A percentile compares a stretch with the other conserved stretches of the same genome.
Conservation (phyloP, 1,284 basidiomycete species). For the Sporisorium reilianum region DNA sequence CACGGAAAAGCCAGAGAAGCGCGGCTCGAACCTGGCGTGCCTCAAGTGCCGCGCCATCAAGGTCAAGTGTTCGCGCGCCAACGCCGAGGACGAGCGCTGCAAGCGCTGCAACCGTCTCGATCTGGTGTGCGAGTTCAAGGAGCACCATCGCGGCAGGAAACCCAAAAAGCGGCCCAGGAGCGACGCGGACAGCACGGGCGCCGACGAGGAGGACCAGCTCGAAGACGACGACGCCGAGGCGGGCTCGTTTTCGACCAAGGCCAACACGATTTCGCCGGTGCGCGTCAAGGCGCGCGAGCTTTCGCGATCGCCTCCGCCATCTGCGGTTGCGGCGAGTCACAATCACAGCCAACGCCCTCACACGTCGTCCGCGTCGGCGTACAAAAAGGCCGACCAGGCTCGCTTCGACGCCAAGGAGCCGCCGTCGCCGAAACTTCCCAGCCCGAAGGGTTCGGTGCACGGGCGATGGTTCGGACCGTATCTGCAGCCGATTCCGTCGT, state of each 20-base stretch:
- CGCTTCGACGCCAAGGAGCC: constrained; percentile 23
- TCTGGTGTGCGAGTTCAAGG: constrained; percentile 48
- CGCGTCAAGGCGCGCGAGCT: constrained; percentile 22
- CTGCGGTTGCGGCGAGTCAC: no score
- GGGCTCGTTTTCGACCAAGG: constrained; percentile 4
- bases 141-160: constrained; percentile 52
- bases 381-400: constrained; percentile 16
- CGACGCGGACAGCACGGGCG: constrained; percentile 31
- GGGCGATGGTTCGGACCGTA: constrained; percentile 51
- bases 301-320: constrained; percentile 24
- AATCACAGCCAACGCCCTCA: constrained; percentile 4
- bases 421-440: constrained; percentile 34
- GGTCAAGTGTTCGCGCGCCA: constrained; percentile 47
- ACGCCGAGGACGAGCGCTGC: constrained; percentile 39
- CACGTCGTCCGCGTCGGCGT: constrained; percentile 1
- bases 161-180: constrained; percentile 47
- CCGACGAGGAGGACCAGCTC: constrained; percentile 44
- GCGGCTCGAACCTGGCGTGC: constrained; percentile 50
- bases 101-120: constrained; percentile 53
- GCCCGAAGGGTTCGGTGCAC: constrained; percentile 38
- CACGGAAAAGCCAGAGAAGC: constrained; percentile 48
- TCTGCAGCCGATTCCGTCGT: constrained; percentile 35
- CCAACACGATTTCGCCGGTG: constrained; percentile 12
- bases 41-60: constrained; percentile 55
- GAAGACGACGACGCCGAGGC: constrained; percentile 35